phyloP scores from a whole-genome alignment of 2,329 filamentous ascomycete species.

The Lasiodiplodia sp. region DNA sequence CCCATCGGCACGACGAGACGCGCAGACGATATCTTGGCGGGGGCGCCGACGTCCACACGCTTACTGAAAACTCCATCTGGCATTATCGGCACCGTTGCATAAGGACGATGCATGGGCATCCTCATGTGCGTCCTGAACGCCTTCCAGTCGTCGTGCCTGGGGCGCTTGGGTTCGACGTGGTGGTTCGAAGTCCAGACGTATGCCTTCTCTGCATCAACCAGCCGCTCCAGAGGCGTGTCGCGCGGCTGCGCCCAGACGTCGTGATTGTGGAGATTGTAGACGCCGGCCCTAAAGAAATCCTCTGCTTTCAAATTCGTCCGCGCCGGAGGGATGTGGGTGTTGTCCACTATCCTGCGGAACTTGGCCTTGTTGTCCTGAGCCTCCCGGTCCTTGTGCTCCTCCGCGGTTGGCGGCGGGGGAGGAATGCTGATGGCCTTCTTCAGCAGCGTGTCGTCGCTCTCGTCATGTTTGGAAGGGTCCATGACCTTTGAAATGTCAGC shows the following conservation, averaged over 20 bases:
- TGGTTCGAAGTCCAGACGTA: not conserved
- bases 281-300: not conserved
- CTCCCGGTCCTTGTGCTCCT: not conserved
- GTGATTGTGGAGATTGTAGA: conserved; percentile 1
- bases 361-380: not conserved
- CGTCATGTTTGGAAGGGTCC: not conserved
- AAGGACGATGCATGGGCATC: too few species aligned
- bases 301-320: not conserved
- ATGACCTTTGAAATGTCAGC: not conserved
- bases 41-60: not conserved
- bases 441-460: not conserved
- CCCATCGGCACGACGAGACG: conserved; percentile 6
- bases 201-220: not conserved
- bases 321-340: not conserved
- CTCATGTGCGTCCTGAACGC: not conserved
- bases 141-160: conserved; percentile 13
- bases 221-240: not conserved
- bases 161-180: not conserved
- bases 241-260: not conserved
- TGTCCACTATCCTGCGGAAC: not conserved
- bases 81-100: too few species aligned
- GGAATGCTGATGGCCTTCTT: not conserved
- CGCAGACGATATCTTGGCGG: not conserved
- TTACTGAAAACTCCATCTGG: not conserved
- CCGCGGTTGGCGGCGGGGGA: not conserved